Percentiles rank a stretch among this genome's conserved stretches.
Conservation (phyloP, 2,329 filamentous ascomycete genomes). For the Periglandula ipomoeae region DNA sequence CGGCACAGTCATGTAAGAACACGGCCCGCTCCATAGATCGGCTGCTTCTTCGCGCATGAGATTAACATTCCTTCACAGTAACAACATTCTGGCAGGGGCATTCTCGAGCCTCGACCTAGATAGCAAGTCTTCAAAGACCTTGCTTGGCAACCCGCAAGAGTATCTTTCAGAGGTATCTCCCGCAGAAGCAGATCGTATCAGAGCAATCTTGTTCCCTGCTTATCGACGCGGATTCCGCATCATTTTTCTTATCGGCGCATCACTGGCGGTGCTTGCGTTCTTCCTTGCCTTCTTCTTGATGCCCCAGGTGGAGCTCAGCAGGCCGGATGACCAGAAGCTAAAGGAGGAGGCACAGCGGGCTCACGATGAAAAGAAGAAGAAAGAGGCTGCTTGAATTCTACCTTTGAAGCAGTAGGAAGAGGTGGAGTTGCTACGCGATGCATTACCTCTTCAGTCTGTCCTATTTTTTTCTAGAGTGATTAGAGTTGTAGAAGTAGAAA, state of each 20-base stretch:
- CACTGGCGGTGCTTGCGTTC: constrained; percentile 25
- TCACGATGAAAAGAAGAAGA: constrained; percentile 12
- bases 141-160: constrained; percentile 24
- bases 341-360: constrained; percentile 23
- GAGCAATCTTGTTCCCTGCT: constrained; percentile 24
- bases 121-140: constrained; percentile 12
- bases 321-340: constrained; percentile 27
- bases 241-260: constrained; percentile 29
- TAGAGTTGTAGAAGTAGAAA: too few species aligned
- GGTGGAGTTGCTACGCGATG: too few species aligned
- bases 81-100: constrained; percentile 25
- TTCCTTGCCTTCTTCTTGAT: constrained; percentile 28
- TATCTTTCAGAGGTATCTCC: constrained; percentile 20
- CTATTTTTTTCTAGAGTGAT: too few species aligned
- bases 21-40: too few species aligned
- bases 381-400: constrained; percentile 1
- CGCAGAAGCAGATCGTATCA: constrained; percentile 20
- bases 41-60: too few species aligned
- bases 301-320: constrained; percentile 28
- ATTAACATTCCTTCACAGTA: constrained; percentile 16
- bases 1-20: constrained; percentile 26
- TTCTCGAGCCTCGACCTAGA: constrained; percentile 19
- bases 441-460: too few species aligned
- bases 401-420: too few species aligned
- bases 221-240: constrained; percentile 27